A percentile compares a stretch with the other conserved stretches of the same genome.
Conservation (phyloP, 1,139 yeast species). For the Zygosaccharomyces pseudobailii region DNA sequence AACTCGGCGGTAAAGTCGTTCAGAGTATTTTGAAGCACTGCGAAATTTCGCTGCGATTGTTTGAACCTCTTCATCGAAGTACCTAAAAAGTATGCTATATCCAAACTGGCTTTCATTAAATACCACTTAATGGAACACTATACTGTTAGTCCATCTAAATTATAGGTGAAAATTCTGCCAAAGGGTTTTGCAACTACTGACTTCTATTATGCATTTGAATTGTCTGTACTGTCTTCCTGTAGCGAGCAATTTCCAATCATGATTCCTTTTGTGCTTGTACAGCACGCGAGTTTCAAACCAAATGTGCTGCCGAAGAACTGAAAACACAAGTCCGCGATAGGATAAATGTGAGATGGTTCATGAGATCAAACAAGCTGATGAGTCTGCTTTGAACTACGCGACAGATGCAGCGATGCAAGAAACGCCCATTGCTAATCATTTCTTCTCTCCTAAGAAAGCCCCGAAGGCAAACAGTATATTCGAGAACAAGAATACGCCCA, state of each 20-base stretch:
- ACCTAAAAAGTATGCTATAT: not conserved
- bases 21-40: conserved; percentile 1
- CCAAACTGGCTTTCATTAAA: not conserved
- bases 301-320: not conserved
- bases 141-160: not conserved
- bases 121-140: not conserved
- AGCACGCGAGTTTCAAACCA: not conserved
- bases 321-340: not conserved
- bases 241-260: not conserved
- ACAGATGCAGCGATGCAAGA: conserved; percentile 13
- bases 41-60: not conserved
- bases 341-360: conserved; percentile 1
- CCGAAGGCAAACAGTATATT: not conserved
- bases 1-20: conserved; percentile 2
- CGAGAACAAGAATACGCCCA: not conserved
- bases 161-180: not conserved
- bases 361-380: not conserved
- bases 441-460: not conserved
- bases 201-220: not conserved
- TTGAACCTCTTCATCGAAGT: conserved; percentile 1
- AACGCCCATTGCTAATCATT: conserved; percentile 13
- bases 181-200: not conserved
- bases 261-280: not conserved
- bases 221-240: not conserved
- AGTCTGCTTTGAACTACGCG: not conserved